These are phyloP conservation scores for Pascua sp. DNA, from an alignment of 1,284 basidiomycete genomes.

Conservation along the genomic window DNA sequence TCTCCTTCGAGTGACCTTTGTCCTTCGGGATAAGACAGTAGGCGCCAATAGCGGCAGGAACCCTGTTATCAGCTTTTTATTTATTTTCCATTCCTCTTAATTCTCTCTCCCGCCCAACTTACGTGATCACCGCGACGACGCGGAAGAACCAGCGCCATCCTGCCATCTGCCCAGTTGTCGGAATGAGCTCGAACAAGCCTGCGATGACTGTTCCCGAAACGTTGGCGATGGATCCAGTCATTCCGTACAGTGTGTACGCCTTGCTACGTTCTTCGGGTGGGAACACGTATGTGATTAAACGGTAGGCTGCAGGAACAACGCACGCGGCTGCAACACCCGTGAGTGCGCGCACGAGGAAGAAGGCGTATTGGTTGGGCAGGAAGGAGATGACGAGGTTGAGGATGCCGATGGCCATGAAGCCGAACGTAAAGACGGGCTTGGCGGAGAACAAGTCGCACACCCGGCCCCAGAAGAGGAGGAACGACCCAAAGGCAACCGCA, in stretches of 20 bases:
- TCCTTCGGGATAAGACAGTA: constrained; percentile 15
- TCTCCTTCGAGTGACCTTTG: not conserved
- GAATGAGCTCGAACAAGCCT: constrained; percentile 35
- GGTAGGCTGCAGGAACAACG: constrained; percentile 33
- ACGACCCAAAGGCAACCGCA: constrained; percentile 30
- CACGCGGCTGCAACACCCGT: constrained; percentile 34
- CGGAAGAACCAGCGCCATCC: constrained; percentile 46
- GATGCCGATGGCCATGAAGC: constrained; percentile 32
- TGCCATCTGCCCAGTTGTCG: constrained; percentile 36
- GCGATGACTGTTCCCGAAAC: constrained; percentile 30
- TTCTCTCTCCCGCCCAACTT: not conserved
- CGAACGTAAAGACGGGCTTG: constrained; percentile 25
- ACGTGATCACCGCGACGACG: constrained; percentile 31
- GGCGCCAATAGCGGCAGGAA: constrained; percentile 9
- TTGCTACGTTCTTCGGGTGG: constrained; percentile 18
- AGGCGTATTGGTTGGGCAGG: constrained; percentile 32
- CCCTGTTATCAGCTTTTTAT: not conserved
- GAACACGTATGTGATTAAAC: constrained; percentile 34
- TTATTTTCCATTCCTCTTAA: no score
- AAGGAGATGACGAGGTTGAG: constrained; percentile 38
- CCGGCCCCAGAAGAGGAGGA: constrained; percentile 36
- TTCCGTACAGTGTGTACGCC: constrained; percentile 33
- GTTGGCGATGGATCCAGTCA: constrained; percentile 36
- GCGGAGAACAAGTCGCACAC: constrained; percentile 33
- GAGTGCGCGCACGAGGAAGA: constrained; percentile 38